A percentile compares a stretch with the other conserved stretches of the same genome.
phyloP scores from a whole-genome alignment of 164 flowering plant species.

The Liquidambar formosana region DNA sequence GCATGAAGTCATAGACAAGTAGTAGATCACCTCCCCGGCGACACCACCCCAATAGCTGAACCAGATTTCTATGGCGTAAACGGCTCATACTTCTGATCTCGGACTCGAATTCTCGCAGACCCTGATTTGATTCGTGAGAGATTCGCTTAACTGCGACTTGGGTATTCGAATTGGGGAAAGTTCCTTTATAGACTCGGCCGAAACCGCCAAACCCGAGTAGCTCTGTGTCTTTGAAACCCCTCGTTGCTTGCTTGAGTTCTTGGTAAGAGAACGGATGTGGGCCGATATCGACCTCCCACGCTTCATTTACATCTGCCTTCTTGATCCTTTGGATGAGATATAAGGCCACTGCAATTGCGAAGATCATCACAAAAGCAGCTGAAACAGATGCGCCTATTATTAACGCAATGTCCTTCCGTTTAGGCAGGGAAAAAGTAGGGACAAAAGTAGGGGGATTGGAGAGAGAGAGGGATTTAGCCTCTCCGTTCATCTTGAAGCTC shows the following conservation, averaged over 20 bases:
- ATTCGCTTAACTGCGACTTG: conserved; percentile 65
- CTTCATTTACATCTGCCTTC: conserved; percentile 50
- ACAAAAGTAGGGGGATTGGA: no score
- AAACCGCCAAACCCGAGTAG: conserved; percentile 53
- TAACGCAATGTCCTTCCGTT: conserved; percentile 27
- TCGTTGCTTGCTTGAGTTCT: conserved; percentile 56
- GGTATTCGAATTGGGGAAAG: conserved; percentile 36
- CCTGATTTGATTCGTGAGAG: no score
- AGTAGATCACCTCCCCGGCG: no score
- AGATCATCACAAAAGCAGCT: no score
- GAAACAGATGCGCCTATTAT: conserved; percentile 34
- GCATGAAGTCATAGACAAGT: no score
- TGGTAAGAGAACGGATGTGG: conserved; percentile 53
- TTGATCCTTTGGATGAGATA: conserved; percentile 31
- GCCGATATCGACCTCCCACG: conserved; percentile 58
- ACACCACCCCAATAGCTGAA: no score
- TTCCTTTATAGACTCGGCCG: no score
- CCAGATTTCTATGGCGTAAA: no score
- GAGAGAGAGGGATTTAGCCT: conserved; percentile 36
- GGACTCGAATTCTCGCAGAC: conserved; percentile 53
- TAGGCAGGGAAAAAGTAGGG: conserved; percentile 40
- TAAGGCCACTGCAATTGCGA: conserved; percentile 12
- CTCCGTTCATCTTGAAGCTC: no score
- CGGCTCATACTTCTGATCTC: conserved; percentile 65
- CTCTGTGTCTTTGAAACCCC: conserved; percentile 44